These are phyloP conservation scores for Gossypium thurberi DNA, from an alignment of 345 rosid genomes.

Conservation along the genomic window DNA sequence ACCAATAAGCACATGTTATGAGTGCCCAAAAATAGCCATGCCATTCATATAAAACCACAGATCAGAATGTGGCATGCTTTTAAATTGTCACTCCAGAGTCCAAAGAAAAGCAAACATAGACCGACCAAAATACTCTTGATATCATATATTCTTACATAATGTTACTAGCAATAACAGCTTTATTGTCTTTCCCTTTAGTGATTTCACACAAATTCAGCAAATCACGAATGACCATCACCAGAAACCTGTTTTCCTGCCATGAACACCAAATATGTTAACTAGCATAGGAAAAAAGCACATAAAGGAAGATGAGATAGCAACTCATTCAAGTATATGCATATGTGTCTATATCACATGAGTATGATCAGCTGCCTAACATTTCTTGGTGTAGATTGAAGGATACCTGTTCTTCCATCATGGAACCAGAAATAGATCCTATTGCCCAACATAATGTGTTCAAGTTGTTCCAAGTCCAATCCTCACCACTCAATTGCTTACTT, in stretches of 20 bases:
- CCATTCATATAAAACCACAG: neutral
- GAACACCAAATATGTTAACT: neutral
- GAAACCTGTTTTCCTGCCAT: conserved; percentile 92
- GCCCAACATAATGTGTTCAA: conserved; percentile 98
- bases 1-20: neutral
- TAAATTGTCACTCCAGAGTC: neutral
- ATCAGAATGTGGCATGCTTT: neutral
- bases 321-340: neutral
- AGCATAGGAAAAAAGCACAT: neutral
- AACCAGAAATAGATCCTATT: conserved; percentile 97
- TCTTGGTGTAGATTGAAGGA: neutral
- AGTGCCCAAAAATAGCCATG: neutral
- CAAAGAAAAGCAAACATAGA: neutral
- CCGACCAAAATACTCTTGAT: neutral
- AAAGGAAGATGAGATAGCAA: neutral
- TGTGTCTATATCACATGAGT: neutral
- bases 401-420: conserved; percentile 99
- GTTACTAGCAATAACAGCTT: conserved; percentile 98
- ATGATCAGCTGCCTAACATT: neutral
- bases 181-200: conserved; percentile 95
- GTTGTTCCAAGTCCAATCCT: conserved; percentile 99
- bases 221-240: conserved; percentile 98
- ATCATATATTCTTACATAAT: conserved; percentile 68
- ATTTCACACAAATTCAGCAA: conserved; percentile 93
- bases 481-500: conserved; percentile 88